phyloP scores from a whole-genome alignment of 2,329 filamentous ascomycete species.

The Colletotrichum spaethianum region DNA sequence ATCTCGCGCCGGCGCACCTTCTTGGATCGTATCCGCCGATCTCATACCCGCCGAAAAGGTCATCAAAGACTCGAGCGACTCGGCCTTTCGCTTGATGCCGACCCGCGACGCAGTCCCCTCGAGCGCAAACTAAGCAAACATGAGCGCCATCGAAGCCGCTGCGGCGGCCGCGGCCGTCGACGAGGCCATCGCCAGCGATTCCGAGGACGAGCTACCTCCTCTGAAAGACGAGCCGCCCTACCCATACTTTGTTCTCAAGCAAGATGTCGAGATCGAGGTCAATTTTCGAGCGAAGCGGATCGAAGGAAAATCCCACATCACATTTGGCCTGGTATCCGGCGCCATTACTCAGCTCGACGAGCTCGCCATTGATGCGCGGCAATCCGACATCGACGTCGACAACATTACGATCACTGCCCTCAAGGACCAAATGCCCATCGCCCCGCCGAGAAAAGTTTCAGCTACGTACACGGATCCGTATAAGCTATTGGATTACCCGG shows the following conservation, averaged over 20 bases:
- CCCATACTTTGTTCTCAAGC: constrained; percentile 76
- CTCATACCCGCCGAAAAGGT: neutral
- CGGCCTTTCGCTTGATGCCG: constrained; percentile 16
- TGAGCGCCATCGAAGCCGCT: constrained; percentile 37
- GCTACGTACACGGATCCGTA: constrained; percentile 76
- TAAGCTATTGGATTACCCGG: constrained; percentile 72
- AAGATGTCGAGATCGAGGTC: constrained; percentile 91
- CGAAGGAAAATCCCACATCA: constrained; percentile 85
- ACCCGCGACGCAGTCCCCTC: constrained; percentile 15
- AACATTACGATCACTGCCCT: constrained; percentile 67
- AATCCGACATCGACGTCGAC: constrained; percentile 70
- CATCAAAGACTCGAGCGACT: constrained; percentile 10
- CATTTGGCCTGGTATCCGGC: constrained; percentile 73
- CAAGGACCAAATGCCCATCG: constrained; percentile 40
- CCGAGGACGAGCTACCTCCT: constrained; percentile 51
- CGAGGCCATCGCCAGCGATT: constrained; percentile 37
- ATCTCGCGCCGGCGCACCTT: constrained; percentile 38
- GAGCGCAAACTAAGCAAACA: constrained; percentile 36
- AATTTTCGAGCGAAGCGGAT: constrained; percentile 84
- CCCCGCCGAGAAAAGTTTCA: constrained; percentile 54
- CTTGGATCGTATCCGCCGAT: constrained; percentile 23
- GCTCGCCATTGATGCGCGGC: constrained; percentile 73
- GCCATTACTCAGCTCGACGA: constrained; percentile 68
- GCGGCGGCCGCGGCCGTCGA: constrained; percentile 33
- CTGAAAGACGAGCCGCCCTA: constrained; percentile 54